These are phyloP conservation scores for Xylaria castorea DNA, from an alignment of 495 filamentous ascomycete species.

Conservation along the genomic window DNA sequence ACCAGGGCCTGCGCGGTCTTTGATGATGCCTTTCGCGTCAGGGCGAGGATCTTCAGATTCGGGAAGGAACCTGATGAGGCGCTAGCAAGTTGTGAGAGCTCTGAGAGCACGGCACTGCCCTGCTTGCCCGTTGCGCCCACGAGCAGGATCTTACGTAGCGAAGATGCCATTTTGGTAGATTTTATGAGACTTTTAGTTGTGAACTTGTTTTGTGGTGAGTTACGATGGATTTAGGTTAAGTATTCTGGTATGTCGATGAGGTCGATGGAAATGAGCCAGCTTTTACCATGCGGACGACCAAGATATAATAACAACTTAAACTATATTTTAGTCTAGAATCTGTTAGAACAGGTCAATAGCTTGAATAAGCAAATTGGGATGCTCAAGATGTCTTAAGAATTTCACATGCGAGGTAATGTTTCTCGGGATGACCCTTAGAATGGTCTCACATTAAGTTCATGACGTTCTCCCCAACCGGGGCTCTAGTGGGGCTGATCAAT, in stretches of 20 bases:
- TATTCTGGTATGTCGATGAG: not conserved
- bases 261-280: not conserved
- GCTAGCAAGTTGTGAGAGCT: constrained; percentile 52
- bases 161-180: constrained; percentile 25
- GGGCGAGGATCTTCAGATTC: constrained; percentile 67
- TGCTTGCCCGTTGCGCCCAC: constrained; percentile 78
- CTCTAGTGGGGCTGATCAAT: constrained; percentile 4
- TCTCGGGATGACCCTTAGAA: not conserved
- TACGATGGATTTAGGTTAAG: not conserved
- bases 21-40: constrained; percentile 68
- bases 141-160: constrained; percentile 57
- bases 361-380: not conserved
- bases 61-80: constrained; percentile 27
- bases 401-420: not conserved
- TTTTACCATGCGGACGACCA: not conserved
- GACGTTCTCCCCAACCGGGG: not conserved
- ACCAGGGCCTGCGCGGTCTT: constrained; percentile 58
- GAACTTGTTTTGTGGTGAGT: constrained; percentile 18
- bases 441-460: not conserved
- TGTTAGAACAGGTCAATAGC: not conserved
- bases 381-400: not conserved
- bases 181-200: constrained; percentile 14
- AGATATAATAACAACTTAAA: not conserved
- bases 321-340: not conserved
- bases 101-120: constrained; percentile 66